Evolutionary conservation across 1,139 yeast genomes (phyloP), one percentile per base, ranked within the genome.

Genomic region (Pichia inconspicua): DNA sequence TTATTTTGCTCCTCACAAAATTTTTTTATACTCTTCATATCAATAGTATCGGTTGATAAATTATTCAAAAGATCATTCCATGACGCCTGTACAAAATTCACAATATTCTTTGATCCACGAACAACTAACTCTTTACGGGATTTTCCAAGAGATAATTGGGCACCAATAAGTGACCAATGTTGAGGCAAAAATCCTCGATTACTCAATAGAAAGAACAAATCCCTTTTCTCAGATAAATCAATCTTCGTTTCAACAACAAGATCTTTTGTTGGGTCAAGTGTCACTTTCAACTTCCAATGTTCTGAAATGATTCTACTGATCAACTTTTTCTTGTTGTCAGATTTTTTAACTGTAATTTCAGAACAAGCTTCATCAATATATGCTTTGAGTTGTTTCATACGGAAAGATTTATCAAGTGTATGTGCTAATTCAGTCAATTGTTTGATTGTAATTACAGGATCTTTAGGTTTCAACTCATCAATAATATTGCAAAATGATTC

Each of bases 101-200:
- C 57, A 22, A 60, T 56, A 15, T 55, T 48, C n/a, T 53, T 61
- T 4, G 68, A 62, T 2, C 74, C 70, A 38, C 65, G 58, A 3
- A 73, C 64, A 12, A 65, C 58, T 35, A 73, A 57, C 46, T 67
- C 66, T 40, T 57, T 62, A 30, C 67, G 65, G 4, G 65, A 66
- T 1, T 72, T 67, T 32, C 66, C 61, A 28, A 80, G 69, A 6
- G 71, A 65, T 43, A 81, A 67, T 49, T 70, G 69, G 12, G 82
- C 82, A 0, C 85, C 87, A 10, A 77, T 68, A 47, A 78, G 68
- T 5, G 79, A 67, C 69, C 82, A 70, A 45, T 73, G 69, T 43
- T 75, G 72, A 38, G 77, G 66, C 36, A 77, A 59, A 30, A 64
- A 63, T 5, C 80, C 82, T 43, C 70, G 69, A 44, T 72, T 66